Percentiles rank a stretch among this genome's conserved stretches.
These are phyloP conservation scores for Funneliformis caledonium DNA, from an alignment of 371 early-diverging fungal genomes.

Conservation along the genomic window DNA sequence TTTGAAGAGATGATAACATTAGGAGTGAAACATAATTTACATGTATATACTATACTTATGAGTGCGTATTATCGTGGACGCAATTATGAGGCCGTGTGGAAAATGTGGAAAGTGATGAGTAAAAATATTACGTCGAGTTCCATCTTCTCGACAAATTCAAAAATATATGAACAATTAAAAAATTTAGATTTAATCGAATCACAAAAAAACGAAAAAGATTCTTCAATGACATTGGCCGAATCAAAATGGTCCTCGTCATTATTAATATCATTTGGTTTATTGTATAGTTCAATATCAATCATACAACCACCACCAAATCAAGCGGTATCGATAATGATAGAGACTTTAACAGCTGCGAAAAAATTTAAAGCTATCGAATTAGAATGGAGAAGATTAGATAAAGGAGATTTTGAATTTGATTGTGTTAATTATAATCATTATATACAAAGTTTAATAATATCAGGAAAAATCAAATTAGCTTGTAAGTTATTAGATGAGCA, in stretches of 20 bases:
- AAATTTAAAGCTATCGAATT: constrained; percentile 13
- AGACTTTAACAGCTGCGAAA: background rate
- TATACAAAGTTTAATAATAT: constrained; percentile 21
- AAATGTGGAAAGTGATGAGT: constrained; percentile 31
- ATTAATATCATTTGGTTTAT: background rate
- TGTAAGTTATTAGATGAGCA: constrained; percentile 13
- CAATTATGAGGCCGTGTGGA: constrained; percentile 38
- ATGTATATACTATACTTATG: constrained; percentile 37
- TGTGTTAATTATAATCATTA: constrained; percentile 32
- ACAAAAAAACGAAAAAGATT: background rate
- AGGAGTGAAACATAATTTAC: constrained; percentile 14
- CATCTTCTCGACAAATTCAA: background rate
- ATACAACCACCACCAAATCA: background rate
- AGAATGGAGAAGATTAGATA: constrained; percentile 29
- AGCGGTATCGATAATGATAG: constrained; percentile 29
- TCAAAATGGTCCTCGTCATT: background rate
- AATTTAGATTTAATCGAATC: background rate
- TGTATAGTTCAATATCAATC: background rate
- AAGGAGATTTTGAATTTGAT: constrained; percentile 27
- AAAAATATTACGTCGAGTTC: background rate
- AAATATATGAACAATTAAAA: too few relatives aligned
- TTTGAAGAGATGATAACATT: constrained; percentile 35
- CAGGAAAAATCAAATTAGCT: constrained; percentile 27
- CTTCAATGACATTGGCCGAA: background rate
- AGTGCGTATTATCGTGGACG: constrained; percentile 30